These are phyloP conservation scores for Leishmania tarentolae DNA, from an alignment of 208 protist genomes.

Conservation along the genomic window DNA sequence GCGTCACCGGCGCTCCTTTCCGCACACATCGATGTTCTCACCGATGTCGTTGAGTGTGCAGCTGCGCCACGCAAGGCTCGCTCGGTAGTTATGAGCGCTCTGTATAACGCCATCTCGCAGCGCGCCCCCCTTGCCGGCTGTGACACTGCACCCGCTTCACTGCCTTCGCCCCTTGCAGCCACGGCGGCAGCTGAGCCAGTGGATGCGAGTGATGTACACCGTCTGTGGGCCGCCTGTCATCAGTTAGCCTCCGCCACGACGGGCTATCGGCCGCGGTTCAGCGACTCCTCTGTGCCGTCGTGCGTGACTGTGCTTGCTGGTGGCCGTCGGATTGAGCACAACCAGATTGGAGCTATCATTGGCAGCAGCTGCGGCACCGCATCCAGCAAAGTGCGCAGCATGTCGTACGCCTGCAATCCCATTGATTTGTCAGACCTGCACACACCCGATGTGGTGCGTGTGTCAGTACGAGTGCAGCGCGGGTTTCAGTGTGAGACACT, in stretches of 20 bases:
- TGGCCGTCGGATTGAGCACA: slow-evolving; percentile 30
- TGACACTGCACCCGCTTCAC: not conserved
- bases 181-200: slow-evolving; percentile 18
- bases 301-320: slow-evolving; percentile 30
- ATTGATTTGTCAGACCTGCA: slow-evolving; percentile 61
- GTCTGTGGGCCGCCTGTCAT: slow-evolving; percentile 30
- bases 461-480: slow-evolving; percentile 72
- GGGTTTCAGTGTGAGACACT: slow-evolving; percentile 63
- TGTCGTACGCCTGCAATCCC: slow-evolving; percentile 51
- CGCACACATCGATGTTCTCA: slow-evolving; percentile 48
- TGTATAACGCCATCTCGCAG: slow-evolving; percentile 45
- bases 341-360: slow-evolving; percentile 6
- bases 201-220: slow-evolving; percentile 16
- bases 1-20: slow-evolving; percentile 34
- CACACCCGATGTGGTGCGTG: slow-evolving; percentile 65
- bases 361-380: not conserved
- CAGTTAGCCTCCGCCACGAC: slow-evolving; percentile 14
- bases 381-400: slow-evolving; percentile 31
- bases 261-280: slow-evolving; percentile 34
- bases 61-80: slow-evolving; percentile 43
- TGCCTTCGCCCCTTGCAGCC: not conserved
- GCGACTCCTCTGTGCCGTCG: slow-evolving; percentile 17
- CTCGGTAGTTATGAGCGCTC: slow-evolving; percentile 49
- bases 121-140: slow-evolving; percentile 10
- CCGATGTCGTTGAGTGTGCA: slow-evolving; percentile 57